Evolutionary conservation across 2,329 filamentous ascomycete genomes (phyloP), one percentile per base, ranked within the genome.

Genomic region (Fusarium sp.): DNA sequence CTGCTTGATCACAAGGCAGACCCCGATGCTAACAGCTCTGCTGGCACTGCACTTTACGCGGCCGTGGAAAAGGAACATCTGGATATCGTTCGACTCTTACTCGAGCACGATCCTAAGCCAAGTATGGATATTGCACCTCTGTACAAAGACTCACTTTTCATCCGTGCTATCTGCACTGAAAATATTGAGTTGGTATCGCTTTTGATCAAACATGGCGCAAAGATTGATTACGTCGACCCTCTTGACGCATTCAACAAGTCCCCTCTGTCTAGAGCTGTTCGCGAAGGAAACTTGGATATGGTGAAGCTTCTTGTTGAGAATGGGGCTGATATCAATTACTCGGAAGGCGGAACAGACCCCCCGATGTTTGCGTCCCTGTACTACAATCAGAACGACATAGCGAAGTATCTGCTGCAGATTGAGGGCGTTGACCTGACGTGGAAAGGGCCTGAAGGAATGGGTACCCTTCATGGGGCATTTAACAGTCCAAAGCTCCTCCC

Each of bases 281-380:
- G 5, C 19, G 23, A 21, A 7, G 38, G 38, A 21, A 9, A 44
- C 7, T 6, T 61, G 15, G 59, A 61, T 6, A 54, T 61, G 23
- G 59, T 61, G 7, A 61, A 61, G 38, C 37, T 61, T 44, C 47
- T 61, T 6, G 2, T 61, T 1, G 15, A 61, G 9, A 61, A 28
- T 12, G 21, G 12, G 5, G 59, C 59, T 19, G 59, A 54, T 19
- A 11, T 54, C 18, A 54, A 61, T 12, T 61, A 44, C 19, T 43
- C 47, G 2, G 47, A 38, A 9, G 47, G n/a, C 8, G 15, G 25
- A 25, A 42, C 37, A 11, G 47, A 61, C 4, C 15, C 46, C 18
- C 38, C 59, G 1, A 13, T 61, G 2, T 61, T 54, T 10, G 5
- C 37, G 5, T 30, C 59, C 19, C 7, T 61, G 3, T 54, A 44